Percentiles rank a stretch among this genome's conserved stretches.
These are phyloP conservation scores for Trichaptum fuscoviolaceum DNA, from an alignment of 768 basidiomycete species.

Conservation along the genomic window DNA sequence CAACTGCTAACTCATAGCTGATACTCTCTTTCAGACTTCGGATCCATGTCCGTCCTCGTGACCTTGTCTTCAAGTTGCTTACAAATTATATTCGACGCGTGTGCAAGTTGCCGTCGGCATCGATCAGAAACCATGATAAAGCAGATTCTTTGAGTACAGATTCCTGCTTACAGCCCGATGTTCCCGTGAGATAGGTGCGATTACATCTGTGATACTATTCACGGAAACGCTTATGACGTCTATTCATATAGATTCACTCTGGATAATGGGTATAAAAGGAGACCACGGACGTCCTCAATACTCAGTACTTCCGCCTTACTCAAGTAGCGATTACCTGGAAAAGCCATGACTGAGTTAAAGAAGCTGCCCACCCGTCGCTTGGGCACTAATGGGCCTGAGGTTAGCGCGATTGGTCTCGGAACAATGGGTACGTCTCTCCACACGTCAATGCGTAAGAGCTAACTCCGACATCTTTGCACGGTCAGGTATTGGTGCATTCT, in stretches of 20 bases:
- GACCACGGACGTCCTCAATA: background rate
- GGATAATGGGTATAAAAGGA: background rate
- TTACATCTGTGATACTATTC: too few species aligned
- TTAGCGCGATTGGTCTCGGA: constrained; percentile 12
- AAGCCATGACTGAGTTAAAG: background rate
- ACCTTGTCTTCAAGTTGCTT: too few species aligned
- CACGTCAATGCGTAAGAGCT: background rate
- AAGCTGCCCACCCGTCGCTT: constrained; percentile 8
- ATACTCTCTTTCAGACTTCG: too few species aligned
- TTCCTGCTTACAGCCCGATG: too few species aligned
- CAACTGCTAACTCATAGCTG: too few species aligned
- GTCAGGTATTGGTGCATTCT: constrained; percentile 14
- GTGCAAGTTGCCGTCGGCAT: too few species aligned
- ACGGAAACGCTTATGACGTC: background rate
- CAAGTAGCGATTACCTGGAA: too few species aligned
- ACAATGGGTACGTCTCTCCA: constrained; percentile 8
- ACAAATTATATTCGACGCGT: too few species aligned
- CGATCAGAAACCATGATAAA: too few species aligned
- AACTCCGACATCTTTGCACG: background rate
- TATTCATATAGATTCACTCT: background rate
- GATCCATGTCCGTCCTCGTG: too few species aligned
- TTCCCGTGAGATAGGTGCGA: too few species aligned
- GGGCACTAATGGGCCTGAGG: constrained; percentile 11
- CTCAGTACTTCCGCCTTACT: background rate
- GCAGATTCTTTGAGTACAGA: too few species aligned